A percentile compares a stretch with the other conserved stretches of the same genome.
phyloP scores from a whole-genome alignment of 2,329 filamentous ascomycete genomes.

The Penicillium hesseltinei region DNA sequence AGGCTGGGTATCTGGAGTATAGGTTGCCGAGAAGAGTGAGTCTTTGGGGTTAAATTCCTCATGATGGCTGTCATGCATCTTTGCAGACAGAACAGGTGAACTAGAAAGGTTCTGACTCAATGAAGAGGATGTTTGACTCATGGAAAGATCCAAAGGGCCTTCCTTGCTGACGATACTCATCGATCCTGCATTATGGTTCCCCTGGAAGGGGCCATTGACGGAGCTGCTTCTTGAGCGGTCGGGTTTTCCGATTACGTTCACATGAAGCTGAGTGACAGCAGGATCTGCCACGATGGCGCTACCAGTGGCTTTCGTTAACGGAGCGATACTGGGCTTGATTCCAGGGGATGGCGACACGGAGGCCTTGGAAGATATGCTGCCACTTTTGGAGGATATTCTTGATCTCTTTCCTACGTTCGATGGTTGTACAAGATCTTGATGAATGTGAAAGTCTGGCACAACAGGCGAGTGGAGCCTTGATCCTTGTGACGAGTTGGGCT shows the following conservation, averaged over 20 bases:
- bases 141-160: constrained; percentile 25
- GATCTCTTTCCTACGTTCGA: constrained; percentile 31
- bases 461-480: constrained; percentile 41
- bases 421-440: constrained; percentile 28
- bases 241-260: constrained; percentile 35
- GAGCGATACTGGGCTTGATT: constrained; percentile 39
- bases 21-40: constrained; percentile 19
- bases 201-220: constrained; percentile 31
- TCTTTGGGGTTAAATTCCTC: constrained; percentile 30
- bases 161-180: constrained; percentile 33
- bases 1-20: constrained; percentile 21
- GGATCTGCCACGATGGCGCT: constrained; percentile 41
- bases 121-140: constrained; percentile 34
- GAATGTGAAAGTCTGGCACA: constrained; percentile 29
- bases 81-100: constrained; percentile 36
- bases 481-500: constrained; percentile 34
- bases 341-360: constrained; percentile 39
- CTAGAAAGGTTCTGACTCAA: constrained; percentile 29
- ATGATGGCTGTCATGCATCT: constrained; percentile 27
- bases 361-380: constrained; percentile 44
- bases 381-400: constrained; percentile 43
- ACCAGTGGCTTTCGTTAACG: constrained; percentile 35
- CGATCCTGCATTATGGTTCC: constrained; percentile 31
- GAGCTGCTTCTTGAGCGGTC: constrained; percentile 33
- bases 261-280: constrained; percentile 48